Evolutionary conservation across 176 grass and related monocot species (phyloP).

Genomic region (Carex scoparia): DNA sequence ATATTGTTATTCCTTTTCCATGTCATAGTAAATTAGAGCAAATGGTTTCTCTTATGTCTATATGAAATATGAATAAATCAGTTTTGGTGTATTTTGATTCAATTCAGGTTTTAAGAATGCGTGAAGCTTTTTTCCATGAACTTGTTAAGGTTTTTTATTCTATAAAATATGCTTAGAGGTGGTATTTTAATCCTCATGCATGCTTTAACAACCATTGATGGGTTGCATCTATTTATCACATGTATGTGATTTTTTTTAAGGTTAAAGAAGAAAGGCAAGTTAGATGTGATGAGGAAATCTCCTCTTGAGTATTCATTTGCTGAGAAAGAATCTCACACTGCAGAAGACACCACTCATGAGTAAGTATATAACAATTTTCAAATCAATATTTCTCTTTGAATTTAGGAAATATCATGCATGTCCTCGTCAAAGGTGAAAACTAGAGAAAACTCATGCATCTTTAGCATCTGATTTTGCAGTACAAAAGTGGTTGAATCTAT

Average conservation of each 20-base stretch:
- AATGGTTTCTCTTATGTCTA: neutral
- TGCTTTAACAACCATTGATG: neutral
- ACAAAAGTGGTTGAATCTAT: neutral
- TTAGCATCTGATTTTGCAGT: neutral
- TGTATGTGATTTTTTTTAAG: neutral
- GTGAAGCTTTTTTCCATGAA: neutral
- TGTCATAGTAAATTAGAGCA: neutral
- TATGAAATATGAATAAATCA: neutral
- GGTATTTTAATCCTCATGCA: neutral
- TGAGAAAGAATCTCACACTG: neutral
- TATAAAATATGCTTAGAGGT: neutral
- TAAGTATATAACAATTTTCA: constrained; percentile 10
- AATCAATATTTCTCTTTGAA: neutral
- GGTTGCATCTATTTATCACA: neutral
- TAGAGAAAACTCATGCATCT: neutral
- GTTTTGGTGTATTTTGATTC: neutral
- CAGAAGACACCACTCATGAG: neutral
- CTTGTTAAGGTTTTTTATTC: neutral
- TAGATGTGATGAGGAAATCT: neutral
- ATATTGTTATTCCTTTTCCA: constrained; percentile 2
- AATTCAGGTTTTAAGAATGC: neutral
- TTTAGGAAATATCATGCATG: neutral
- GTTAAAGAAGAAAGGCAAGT: constrained; percentile 15
- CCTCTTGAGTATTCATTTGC: neutral
- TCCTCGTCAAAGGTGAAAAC: neutral